phyloP scores from a whole-genome alignment of 176 grass and related monocot genomes.

The Puccinellia tenuiflora region DNA sequence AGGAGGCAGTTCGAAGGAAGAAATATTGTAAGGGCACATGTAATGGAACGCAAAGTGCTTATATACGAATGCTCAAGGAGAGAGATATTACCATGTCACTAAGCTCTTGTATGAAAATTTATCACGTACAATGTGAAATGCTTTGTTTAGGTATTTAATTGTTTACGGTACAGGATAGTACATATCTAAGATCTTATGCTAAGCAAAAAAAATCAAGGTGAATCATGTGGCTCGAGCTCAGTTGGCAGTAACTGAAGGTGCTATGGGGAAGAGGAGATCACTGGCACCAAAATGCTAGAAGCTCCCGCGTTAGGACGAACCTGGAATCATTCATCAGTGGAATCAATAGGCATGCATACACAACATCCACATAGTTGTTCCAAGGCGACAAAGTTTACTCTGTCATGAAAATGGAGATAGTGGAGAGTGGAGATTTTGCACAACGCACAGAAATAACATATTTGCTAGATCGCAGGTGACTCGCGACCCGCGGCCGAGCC shows the following conservation, averaged over 20 bases:
- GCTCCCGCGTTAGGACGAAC: neutral
- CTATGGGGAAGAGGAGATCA: neutral
- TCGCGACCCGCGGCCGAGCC: neutral
- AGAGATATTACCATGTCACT: neutral
- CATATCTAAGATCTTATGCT: neutral
- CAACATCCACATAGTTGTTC: neutral
- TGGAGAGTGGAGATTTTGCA: neutral
- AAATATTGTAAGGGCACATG: neutral
- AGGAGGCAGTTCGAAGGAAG: neutral
- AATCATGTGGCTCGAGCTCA: neutral
- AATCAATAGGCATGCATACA: neutral
- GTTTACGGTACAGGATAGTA: neutral
- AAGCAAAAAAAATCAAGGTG: neutral
- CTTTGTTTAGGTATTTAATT: neutral
- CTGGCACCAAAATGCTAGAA: neutral
- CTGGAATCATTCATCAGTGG: neutral
- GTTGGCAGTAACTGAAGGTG: neutral
- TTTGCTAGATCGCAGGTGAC: neutral
- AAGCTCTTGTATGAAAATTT: neutral
- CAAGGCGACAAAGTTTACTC: neutral
- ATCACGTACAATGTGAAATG: neutral
- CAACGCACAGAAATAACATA: neutral
- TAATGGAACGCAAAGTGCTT: neutral
- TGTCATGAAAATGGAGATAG: neutral
- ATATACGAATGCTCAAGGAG: neutral